Evolutionary conservation across 371 early-diverging fungal species (phyloP).

Genomic region (Thermomucor indicae-seudaticae): DNA sequence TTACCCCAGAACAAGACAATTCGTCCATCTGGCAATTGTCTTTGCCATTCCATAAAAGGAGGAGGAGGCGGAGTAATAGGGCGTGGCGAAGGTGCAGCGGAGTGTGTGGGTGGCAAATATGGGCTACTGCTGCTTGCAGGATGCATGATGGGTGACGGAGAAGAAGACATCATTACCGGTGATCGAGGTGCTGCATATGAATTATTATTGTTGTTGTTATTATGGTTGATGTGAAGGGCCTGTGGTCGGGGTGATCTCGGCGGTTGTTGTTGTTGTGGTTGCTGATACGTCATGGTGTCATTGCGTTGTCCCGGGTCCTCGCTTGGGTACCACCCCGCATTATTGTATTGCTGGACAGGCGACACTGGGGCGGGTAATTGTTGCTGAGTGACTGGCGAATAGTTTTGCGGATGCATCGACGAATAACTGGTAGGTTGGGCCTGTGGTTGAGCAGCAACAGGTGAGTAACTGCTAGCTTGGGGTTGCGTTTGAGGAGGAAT

Average conservation of each 20-base stretch:
- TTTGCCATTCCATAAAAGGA: slow-evolving; percentile 9
- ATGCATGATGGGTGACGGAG: slow-evolving; percentile 14
- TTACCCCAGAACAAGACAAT: slow-evolving; percentile 40
- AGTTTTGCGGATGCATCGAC: no score
- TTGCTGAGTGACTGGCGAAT: no score
- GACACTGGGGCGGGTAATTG: no score
- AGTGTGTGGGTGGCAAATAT: slow-evolving; percentile 8
- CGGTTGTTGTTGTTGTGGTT: slow-evolving; percentile 9
- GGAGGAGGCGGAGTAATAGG: slow-evolving; percentile 1
- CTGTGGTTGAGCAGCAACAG: no score
- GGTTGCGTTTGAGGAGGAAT: neutral
- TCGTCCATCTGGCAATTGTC: slow-evolving; percentile 25
- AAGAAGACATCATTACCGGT: slow-evolving; percentile 1
- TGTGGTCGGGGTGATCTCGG: slow-evolving; percentile 1
- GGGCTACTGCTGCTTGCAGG: neutral
- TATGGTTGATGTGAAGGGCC: slow-evolving; percentile 1
- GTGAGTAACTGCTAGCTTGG: no score
- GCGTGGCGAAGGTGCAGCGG: neutral
- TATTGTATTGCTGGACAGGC: no score
- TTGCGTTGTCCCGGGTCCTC: no score
- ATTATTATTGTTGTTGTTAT: no score
- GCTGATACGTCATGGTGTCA: neutral
- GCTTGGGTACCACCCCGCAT: no score
- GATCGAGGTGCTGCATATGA: slow-evolving; percentile 2
- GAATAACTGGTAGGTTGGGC: no score